Evolutionary conservation across 1,139 yeast species (phyloP), one percentile per base, ranked within the genome.

Genomic region (Zygoascus hellenicus): DNA sequence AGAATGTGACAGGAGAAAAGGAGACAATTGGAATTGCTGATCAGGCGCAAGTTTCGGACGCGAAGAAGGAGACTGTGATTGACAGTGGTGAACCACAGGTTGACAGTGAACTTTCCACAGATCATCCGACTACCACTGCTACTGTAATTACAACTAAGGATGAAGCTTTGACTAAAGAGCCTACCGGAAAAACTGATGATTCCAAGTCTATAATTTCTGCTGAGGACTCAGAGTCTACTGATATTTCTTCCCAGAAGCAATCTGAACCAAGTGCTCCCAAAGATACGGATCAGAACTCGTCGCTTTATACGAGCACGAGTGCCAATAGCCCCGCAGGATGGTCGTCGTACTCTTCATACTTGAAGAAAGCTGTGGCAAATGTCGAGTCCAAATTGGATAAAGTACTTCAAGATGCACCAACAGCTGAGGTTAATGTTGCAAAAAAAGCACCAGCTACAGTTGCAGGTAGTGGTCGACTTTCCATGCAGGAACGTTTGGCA

Each of bases 401-500:
- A 45, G 70, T 66, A 3, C 58, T 67, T 2, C 58, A 54, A 42
- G 65, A 62, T 15, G 49, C 61, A 3, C 38, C 60, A 3, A 44
- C 57, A 1, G 53, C 50, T 6, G 53, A 45, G 31, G 47, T 38
- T 14, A 39, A 34, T 7, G 41, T 46, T 19, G 31, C 43, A 9
- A 26, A 32, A 11, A 38, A 26, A 11, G 13, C 22, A 19, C 41
- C 38, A 33, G 9, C 36, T 5, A 7, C 26, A 22, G 7, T 22
- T 5, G 17, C 46, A 1, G 39, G 45, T 4, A 38, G 49, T 16
- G 16, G 46, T 5, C 71, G 86, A 55, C 67, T 83, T 39, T 76
- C 94, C 0, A 69, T 86, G 57, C 90, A 87, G 59, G 95, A 88
- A 58, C 70, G 96, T 53, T 70, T 88, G 49, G 94, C 94, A 1